Base-by-base conservation (phyloP, 2,329 filamentous ascomycete genomes). In the Seiridium unicorne region DNA sequence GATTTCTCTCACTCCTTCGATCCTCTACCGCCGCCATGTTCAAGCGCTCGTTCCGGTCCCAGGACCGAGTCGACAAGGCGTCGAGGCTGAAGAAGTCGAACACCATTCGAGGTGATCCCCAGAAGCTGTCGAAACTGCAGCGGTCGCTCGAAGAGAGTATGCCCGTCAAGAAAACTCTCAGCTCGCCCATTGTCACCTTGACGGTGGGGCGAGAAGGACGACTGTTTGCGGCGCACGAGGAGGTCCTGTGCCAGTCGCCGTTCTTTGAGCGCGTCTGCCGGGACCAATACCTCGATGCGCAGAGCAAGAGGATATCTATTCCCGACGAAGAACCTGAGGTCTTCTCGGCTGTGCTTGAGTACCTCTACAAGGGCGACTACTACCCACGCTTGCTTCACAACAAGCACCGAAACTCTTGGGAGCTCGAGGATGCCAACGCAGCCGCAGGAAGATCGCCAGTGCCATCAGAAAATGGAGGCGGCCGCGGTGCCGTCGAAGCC, bases 301-400 rank as follows among this genome's bases (percentile, higher is more conserved):
- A 84, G 88, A 91, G 81, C 85, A 91, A 86, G 86, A 92, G 86
- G 76, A 89, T 86, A 81, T 90, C 82, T 81, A 90, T 85, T 71
- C 82, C 81, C 65, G 81, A 86, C 71, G 89, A 91, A 84, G 92
- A 96, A 81, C 92, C 93, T 68, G 93, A 96, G 82, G 86, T 96
- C 76, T 91, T 97, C 78, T 96, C 92, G 74, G 93, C 90, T 72
- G 83, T 97, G 71, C 92, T 97, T 80, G 93, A 97, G 81, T 97
- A 93, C 76, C 87, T 97, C 67, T 97, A 97, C 89, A 96, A 96
- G 82, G 92, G 91, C 67, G 93, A 96, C 84, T 97, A 96, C 80
- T 95, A 91, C 77, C 93, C 93, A 60, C 91, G 92, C 76, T 84
- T 97, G 79, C 73, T 96, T 68, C 91, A 92, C 77, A 91, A 91